phyloP scores from a whole-genome alignment of 345 rosid genomes.

The Syzygium aqueum region DNA sequence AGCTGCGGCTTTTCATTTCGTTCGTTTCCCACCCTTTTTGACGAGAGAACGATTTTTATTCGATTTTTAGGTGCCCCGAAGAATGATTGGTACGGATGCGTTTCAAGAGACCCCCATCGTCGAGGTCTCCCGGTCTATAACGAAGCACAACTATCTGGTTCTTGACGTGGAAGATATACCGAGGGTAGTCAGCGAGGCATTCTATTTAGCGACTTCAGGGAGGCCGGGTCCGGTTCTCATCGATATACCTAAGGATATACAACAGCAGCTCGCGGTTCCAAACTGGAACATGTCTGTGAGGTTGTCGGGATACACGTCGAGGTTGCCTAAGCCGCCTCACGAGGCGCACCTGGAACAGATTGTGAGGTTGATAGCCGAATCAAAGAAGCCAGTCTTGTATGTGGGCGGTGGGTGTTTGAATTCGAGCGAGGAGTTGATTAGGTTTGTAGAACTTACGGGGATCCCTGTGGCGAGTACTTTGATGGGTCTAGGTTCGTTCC shows the following conservation, averaged over 20 bases:
- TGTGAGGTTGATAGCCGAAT: constrained; percentile 64
- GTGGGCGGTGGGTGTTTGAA: constrained; percentile 98
- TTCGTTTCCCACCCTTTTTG: not conserved
- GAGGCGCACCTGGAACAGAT: constrained; percentile 61
- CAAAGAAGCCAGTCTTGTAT: constrained; percentile 86
- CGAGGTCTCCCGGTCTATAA: constrained; percentile 87
- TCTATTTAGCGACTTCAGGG: constrained; percentile 76
- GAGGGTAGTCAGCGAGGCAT: constrained; percentile 72
- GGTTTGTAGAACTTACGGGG: constrained; percentile 79
- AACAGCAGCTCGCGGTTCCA: constrained; percentile 83
- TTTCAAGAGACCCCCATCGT: constrained; percentile 92
- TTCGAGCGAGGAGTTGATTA: constrained; percentile 71
- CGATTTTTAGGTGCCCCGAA: constrained; percentile 52
- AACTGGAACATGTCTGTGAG: constrained; percentile 50
- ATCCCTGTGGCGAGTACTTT: constrained; percentile 95
- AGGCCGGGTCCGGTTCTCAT: constrained; percentile 92
- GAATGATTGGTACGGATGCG: constrained; percentile 94
- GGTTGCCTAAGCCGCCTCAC: constrained; percentile 64
- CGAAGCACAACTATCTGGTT: constrained; percentile 82
- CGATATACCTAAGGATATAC: constrained; percentile 92
- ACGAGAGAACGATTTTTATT: not conserved
- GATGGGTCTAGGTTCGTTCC: constrained; percentile 90
- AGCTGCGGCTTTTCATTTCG: not conserved
- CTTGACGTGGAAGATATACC: constrained; percentile 89
- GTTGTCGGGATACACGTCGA: constrained; percentile 67